Base-by-base conservation (phyloP, 1,284 basidiomycete genomes). In the Irpex sp. region DNA sequence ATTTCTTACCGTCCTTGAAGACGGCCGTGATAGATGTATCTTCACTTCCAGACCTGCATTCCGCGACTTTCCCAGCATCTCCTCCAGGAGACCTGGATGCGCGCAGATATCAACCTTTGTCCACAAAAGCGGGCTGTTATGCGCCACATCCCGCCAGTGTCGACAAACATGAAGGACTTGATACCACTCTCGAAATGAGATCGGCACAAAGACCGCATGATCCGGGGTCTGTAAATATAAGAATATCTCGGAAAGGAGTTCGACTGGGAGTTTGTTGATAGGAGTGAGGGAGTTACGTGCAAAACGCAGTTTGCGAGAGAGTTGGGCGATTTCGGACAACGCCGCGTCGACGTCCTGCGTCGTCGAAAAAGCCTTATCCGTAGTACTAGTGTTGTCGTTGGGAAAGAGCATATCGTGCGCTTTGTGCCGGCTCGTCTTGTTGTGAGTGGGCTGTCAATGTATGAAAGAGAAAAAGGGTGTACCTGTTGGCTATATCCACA, bases 201-300 rank as follows among this genome's bases (percentile, higher is more conserved):
- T 17, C 6, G 48, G n/a, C 4, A 13, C 15, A 57, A 63, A 65
- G 9, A 34, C 31, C 11, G 11, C 38, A 7, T 15, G 15, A 19
- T 56, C 52, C 7, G 21, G 21, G 34, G 34, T 48, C 44, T 56
- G 48, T 15, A 65, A 34, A 19, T 26, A 63, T 11, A 58, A 11
- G 51, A 65, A 63, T 40, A 65, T 61, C 26, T 38, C 51, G 4
- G 64, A 58, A 15, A 65, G 58, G n/a, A 65, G 34, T 49, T 65
- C 64, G 31, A 58, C 34, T 4, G 64, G 64, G 17, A 65, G 55
- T 17, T 59, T 56, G 11, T 55, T 58, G 31, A 60, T 34, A 9
- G 62, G 62, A 6, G 55, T 34, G 36, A 65, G 19, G 4, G 62
- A 44, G 47, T 65, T 65, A 37, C 64, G 64, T 5, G 49, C 47